Evolutionary conservation across 2,329 filamentous ascomycete species (phyloP).

Genomic region (Neofusicoccum ribis): DNA sequence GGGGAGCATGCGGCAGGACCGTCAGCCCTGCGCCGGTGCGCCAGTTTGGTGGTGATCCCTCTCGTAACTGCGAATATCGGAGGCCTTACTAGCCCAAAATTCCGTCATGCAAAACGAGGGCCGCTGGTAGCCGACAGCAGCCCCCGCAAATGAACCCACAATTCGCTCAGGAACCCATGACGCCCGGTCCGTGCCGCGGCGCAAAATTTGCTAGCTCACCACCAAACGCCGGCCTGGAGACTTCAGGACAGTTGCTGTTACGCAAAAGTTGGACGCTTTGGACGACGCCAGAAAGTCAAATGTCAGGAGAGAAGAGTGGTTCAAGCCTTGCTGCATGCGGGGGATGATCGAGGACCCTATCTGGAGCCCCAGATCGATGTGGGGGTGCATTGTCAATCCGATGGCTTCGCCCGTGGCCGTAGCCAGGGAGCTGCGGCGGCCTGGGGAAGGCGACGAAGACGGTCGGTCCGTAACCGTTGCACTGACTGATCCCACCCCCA

Average conservation of each 20-base stretch:
- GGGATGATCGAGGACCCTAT: slow-evolving; percentile 10
- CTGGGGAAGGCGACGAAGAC: not conserved
- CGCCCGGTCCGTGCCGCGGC: slow-evolving; percentile 13
- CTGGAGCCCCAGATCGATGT: slow-evolving; percentile 16
- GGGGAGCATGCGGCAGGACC: not conserved
- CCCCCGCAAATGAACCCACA: slow-evolving; percentile 15
- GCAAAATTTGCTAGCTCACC: slow-evolving; percentile 16
- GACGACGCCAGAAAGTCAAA: not conserved
- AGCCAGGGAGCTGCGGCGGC: not conserved
- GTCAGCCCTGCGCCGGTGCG: slow-evolving; percentile 1
- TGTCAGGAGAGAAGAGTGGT: slow-evolving; percentile 14
- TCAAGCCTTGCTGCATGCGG: slow-evolving; percentile 11
- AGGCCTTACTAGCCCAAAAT: not conserved
- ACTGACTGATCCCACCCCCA: slow-evolving; percentile 11
- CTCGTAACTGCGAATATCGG: slow-evolving; percentile 7
- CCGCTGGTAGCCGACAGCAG: slow-evolving; percentile 6
- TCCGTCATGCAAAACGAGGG: not conserved
- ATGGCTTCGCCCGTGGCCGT: not conserved
- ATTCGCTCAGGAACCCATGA: slow-evolving; percentile 15
- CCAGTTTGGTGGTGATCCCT: not conserved
- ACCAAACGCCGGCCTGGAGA: not conserved
- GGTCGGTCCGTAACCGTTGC: slow-evolving; percentile 15
- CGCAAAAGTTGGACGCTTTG: slow-evolving; percentile 11
- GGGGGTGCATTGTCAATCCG: slow-evolving; percentile 16
- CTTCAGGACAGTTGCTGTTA: slow-evolving; percentile 8